These are phyloP conservation scores for Salvia rosmarinus DNA, from an alignment of 257 asterid genomes.

Conservation along the genomic window DNA sequence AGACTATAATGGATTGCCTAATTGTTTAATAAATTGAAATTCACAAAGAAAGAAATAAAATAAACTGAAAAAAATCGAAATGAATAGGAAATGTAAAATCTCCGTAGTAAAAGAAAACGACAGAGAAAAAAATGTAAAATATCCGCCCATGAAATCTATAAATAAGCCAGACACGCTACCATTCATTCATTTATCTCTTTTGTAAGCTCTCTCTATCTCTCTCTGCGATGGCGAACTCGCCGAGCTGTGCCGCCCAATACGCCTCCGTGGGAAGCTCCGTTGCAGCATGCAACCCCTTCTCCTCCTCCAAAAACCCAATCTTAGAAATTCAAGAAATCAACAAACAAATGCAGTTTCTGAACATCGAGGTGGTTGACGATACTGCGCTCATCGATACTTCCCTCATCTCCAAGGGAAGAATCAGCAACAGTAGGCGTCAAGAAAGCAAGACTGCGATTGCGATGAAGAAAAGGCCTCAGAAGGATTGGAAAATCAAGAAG, in stretches of 20 bases:
- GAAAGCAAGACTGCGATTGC: not conserved
- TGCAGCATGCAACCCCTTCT: no score
- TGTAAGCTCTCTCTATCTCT: not conserved
- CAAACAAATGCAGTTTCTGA: constrained; percentile 5
- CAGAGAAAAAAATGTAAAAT: no score
- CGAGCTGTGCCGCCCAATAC: not conserved
- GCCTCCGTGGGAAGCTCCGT: not conserved
- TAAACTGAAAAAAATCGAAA: not conserved
- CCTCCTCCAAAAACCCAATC: not conserved
- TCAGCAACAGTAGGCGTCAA: not conserved
- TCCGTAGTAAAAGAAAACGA: not conserved
- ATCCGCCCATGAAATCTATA: not conserved
- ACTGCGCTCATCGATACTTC: constrained; percentile 40
- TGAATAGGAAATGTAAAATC: not conserved
- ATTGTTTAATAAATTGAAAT: not conserved
- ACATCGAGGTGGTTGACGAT: constrained; percentile 45
- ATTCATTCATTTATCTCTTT: not conserved
- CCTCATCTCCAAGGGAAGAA: constrained; percentile 1
- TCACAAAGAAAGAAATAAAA: not conserved
- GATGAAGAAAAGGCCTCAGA: constrained; percentile 32
- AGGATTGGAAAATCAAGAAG: constrained; percentile 32
- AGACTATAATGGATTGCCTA: no score
- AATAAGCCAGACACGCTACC: not conserved
- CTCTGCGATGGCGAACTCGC: constrained; percentile 13
- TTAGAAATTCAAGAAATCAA: constrained; percentile 5